Percentiles rank a stretch among this genome's conserved stretches.
These are phyloP conservation scores for Parietaria judaica DNA, from an alignment of 306 rosid genomes.

Conservation along the genomic window DNA sequence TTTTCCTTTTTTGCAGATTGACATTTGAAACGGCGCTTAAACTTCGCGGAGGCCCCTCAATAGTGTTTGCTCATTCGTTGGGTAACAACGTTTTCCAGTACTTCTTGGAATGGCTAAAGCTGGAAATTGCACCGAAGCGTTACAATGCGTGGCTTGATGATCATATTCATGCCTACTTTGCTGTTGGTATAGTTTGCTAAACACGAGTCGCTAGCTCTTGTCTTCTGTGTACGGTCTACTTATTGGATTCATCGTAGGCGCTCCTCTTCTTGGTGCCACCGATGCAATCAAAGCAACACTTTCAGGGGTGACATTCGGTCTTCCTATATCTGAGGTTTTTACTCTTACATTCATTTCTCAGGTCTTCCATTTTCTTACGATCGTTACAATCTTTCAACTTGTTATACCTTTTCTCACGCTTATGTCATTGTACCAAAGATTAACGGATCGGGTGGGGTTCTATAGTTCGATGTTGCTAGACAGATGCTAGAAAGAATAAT, in stretches of 20 bases:
- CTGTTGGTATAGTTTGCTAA: constrained; percentile 63
- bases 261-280: constrained; percentile 89
- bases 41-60: constrained; percentile 95
- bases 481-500: too few relatives aligned
- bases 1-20: constrained; percentile 46
- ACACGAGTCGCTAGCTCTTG: constrained; percentile 8
- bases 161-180: constrained; percentile 93
- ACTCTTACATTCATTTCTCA: constrained; percentile 7
- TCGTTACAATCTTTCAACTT: too few relatives aligned
- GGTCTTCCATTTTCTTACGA: constrained; percentile 8
- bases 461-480: too few relatives aligned
- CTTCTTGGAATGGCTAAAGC: constrained; percentile 97
- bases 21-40: constrained; percentile 88
- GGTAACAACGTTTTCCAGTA: constrained; percentile 88
- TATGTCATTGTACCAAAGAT: too few relatives aligned
- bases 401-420: too few relatives aligned
- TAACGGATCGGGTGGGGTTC: too few relatives aligned
- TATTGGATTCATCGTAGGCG: constrained; percentile 39
- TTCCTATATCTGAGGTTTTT: constrained; percentile 88
- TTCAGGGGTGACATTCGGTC: constrained; percentile 83
- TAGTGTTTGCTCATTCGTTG: constrained; percentile 93
- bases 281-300: constrained; percentile 84
- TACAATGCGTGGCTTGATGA: constrained; percentile 76
- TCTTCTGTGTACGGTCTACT: constrained; percentile 12
- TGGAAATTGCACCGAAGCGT: constrained; percentile 93